phyloP scores from a whole-genome alignment of 768 basidiomycete genomes.

The Mycena vulgaris region DNA sequence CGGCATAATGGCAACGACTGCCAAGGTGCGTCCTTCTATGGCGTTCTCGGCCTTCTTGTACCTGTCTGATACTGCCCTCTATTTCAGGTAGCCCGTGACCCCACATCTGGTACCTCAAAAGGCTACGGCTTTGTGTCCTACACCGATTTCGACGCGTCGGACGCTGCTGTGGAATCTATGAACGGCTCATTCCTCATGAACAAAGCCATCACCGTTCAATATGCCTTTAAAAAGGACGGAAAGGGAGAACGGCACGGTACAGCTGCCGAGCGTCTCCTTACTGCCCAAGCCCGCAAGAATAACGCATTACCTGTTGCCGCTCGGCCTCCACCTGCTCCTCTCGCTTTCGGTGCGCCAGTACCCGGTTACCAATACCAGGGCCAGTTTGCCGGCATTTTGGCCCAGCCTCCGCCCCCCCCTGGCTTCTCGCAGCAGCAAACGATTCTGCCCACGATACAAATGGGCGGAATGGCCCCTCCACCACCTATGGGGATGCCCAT shows the following conservation, averaged over 20 bases:
- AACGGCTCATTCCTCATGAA: constrained; percentile 98
- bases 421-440: constrained; percentile 85
- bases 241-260: constrained; percentile 99
- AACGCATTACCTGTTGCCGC: constrained; percentile 87
- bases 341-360: constrained; percentile 79
- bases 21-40: constrained; percentile 70
- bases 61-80: constrained; percentile 23
- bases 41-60: constrained; percentile 23
- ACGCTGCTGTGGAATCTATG: constrained; percentile 97
- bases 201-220: constrained; percentile 97
- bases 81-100: constrained; percentile 92
- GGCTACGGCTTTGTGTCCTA: constrained; percentile 98
- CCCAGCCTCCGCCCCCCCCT: constrained; percentile 85
- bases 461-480: constrained; percentile 44
- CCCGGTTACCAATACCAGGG: constrained; percentile 87
- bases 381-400: constrained; percentile 93
- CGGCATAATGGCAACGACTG: constrained; percentile 92
- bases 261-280: constrained; percentile 94
- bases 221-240: constrained; percentile 99
- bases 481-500: constrained; percentile 43
- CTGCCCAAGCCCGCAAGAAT: constrained; percentile 96
- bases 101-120: constrained; percentile 87
- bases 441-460: constrained; percentile 66
- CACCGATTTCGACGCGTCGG: constrained; percentile 97
- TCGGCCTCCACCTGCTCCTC: constrained; percentile 82